Conservation (phyloP, 2,329 filamentous ascomycete genomes). For the Tolypocladium ophioglossoides region DNA sequence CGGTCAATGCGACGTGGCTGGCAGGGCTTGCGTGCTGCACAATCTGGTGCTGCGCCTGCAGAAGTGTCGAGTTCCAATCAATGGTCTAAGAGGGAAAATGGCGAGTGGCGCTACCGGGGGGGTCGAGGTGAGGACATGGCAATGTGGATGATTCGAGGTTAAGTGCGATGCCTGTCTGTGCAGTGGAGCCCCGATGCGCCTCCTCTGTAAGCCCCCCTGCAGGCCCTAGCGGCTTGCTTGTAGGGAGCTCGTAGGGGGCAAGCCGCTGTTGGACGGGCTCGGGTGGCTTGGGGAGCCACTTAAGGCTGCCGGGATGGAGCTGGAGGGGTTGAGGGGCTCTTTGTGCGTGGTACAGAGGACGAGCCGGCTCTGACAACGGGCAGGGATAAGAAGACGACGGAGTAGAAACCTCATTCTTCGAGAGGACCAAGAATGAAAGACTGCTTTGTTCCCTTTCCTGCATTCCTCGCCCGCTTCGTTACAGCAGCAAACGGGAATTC, state of each 20-base stretch:
- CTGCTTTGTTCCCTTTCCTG: too few relatives aligned
- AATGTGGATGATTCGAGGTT: neutral
- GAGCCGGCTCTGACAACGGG: neutral
- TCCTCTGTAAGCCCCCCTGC: neutral
- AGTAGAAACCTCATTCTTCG: too few relatives aligned
- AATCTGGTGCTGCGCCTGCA: neutral
- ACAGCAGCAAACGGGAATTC: neutral
- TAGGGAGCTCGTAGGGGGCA: neutral
- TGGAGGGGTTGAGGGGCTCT: conserved; percentile 1
- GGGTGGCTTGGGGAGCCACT: too few relatives aligned
- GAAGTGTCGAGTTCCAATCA: neutral
- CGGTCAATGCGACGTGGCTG: neutral
- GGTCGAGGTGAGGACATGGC: neutral
- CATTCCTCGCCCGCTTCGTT: neutral
- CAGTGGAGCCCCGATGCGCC: neutral
- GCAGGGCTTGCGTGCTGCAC: neutral
- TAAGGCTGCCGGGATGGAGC: neutral
- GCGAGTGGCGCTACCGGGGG: neutral
- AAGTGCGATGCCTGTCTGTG: neutral
- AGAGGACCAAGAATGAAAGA: neutral
- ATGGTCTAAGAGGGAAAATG: neutral
- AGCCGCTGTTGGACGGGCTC: neutral
- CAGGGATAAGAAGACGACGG: too few relatives aligned
- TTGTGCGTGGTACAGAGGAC: neutral
- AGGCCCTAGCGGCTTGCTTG: neutral